Evolutionary conservation across 2,329 filamentous ascomycete genomes (phyloP).

Genomic region (Xylariaceae sp.): DNA sequence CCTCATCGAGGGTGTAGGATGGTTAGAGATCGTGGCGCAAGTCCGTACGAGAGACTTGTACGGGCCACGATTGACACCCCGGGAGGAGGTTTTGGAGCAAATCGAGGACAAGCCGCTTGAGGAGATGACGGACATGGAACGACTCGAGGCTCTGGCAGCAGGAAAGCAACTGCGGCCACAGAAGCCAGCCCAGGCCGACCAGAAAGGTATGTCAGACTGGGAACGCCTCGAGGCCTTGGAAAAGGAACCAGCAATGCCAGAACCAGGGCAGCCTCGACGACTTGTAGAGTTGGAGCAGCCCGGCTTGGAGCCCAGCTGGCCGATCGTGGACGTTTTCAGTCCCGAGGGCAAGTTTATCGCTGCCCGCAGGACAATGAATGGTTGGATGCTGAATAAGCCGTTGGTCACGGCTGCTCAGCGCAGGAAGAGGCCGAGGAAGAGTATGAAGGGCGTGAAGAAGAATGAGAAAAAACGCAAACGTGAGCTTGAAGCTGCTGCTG

Average conservation of each 20-base stretch:
- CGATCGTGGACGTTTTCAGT: conserved; percentile 76
- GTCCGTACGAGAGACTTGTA: conserved; percentile 56
- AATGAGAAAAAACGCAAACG: conserved; percentile 39
- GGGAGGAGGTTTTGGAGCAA: neutral
- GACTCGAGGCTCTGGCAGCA: neutral
- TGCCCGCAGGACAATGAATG: conserved; percentile 62
- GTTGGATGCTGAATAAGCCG: conserved; percentile 59
- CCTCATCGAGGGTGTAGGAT: conserved; percentile 85
- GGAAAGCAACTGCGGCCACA: neutral
- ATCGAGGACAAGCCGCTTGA: neutral
- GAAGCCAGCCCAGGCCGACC: neutral
- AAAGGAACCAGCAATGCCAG: neutral
- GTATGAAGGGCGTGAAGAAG: conserved; percentile 62
- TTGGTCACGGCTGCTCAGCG: conserved; percentile 43
- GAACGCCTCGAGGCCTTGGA: neutral
- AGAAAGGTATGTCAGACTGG: neutral
- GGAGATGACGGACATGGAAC: neutral
- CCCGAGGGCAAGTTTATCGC: conserved; percentile 79
- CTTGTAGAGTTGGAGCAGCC: conserved; percentile 3
- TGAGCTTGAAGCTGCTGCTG: conserved; percentile 14
- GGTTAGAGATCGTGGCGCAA: conserved; percentile 84
- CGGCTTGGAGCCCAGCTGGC: conserved; percentile 45
- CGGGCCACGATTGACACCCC: conserved; percentile 1
- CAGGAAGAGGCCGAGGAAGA: conserved; percentile 56
- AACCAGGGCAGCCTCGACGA: too few relatives aligned